Conservation (phyloP, 2,329 filamentous ascomycete species). For the Sodiomyces alkalinus region DNA sequence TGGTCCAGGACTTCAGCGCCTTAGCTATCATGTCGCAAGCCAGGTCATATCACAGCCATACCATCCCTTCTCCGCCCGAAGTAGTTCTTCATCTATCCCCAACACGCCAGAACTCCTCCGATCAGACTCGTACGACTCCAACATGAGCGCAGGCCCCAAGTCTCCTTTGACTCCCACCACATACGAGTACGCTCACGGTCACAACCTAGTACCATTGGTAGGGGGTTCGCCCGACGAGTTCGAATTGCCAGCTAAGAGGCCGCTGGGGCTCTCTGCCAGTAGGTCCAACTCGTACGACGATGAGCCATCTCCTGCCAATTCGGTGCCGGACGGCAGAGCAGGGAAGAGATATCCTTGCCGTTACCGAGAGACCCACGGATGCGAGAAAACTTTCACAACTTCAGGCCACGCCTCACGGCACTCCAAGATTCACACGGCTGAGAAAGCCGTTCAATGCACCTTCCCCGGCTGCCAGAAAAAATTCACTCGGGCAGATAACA, state of each 20-base stretch:
- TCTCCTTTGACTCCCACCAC: conserved; percentile 41
- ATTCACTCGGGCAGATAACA: conserved; percentile 72
- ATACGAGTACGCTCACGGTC: conserved; percentile 18
- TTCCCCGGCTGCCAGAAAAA: conserved; percentile 61
- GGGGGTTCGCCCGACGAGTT: conserved; percentile 9
- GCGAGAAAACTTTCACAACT: conserved; percentile 69
- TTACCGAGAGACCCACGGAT: conserved; percentile 54
- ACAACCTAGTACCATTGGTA: conserved; percentile 4
- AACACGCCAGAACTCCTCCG: conserved; percentile 42
- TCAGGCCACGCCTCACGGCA: conserved; percentile 76
- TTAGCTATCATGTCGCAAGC: conserved; percentile 19
- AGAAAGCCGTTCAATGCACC: conserved; percentile 58
- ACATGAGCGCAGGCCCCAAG: conserved; percentile 33
- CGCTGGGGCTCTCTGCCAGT: conserved; percentile 25
- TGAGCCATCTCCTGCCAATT: conserved; percentile 26
- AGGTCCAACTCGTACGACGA: conserved; percentile 36
- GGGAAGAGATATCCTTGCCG: conserved; percentile 62
- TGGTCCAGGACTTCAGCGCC: conserved; percentile 7
- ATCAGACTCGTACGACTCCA: conserved; percentile 47
- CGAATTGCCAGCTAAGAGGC: conserved; percentile 20
- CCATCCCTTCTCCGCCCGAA: conserved; percentile 16
- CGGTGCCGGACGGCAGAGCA: conserved; percentile 25
- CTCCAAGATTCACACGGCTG: conserved; percentile 70
- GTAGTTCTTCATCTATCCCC: conserved; percentile 30
- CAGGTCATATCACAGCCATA: conserved; percentile 18